Conservation (phyloP, 129 eudicot genomes). For the Lonicera japonica region DNA sequence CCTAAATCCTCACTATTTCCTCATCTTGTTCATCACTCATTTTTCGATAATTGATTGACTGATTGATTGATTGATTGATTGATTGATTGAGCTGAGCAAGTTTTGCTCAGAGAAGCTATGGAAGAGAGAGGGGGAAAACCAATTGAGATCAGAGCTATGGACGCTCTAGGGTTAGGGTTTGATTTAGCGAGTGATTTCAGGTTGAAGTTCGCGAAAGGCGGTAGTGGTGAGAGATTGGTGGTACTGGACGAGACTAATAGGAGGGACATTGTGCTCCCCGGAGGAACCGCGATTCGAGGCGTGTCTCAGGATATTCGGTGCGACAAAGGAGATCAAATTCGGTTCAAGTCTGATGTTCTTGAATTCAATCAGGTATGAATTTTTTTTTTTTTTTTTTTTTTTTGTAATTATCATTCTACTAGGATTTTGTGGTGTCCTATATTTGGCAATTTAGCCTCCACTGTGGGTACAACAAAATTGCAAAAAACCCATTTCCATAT, state of each 20-base stretch:
- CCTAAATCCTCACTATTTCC: too few species aligned
- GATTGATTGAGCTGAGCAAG: too few species aligned
- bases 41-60: too few species aligned
- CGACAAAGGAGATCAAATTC: constrained; percentile 83
- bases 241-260: constrained; percentile 35
- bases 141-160: constrained; percentile 52
- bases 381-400: not conserved
- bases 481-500: too few species aligned
- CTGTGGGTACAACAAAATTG: too few species aligned
- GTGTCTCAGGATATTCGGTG: constrained; percentile 73
- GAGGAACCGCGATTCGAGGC: constrained; percentile 33
- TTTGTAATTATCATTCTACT: not conserved
- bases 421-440: not conserved
- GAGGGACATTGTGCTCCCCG: constrained; percentile 70
- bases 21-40: too few species aligned
- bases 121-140: constrained; percentile 28
- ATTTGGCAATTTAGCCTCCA: not conserved
- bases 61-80: too few species aligned
- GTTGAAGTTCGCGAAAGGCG: constrained; percentile 63
- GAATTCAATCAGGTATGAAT: constrained; percentile 59
- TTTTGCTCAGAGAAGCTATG: constrained; percentile 4
- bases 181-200: constrained; percentile 90
- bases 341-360: constrained; percentile 88
- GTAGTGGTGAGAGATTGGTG: constrained; percentile 55
- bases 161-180: constrained; percentile 77